Base-by-base conservation (phyloP, 2,329 filamentous ascomycete species). In the Aspergillus quadrilineatus region DNA sequence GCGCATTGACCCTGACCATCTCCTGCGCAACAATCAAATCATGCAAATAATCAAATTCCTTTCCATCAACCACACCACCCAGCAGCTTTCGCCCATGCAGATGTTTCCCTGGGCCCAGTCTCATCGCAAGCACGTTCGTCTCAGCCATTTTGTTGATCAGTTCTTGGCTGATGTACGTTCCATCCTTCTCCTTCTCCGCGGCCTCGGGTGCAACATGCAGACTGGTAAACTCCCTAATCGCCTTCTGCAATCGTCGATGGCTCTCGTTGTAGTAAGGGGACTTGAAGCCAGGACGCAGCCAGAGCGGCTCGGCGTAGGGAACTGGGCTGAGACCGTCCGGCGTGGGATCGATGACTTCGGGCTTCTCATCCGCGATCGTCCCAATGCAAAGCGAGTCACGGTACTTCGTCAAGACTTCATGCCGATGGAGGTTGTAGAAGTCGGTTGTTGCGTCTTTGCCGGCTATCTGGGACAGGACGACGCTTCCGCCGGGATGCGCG, bases 381-480 rank as follows among this genome's bases (percentile, higher is more conserved):
- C 91, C 91, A 65, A 96, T 82, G 73, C 84, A 88, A 15, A 96
- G 82, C 66, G 84, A 80, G 46, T 81, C 77, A n/a, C 66, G 65
- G 79, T 95, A 95, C 73, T 92, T 92, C 59, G 86, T 79, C 9
- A 96, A 82, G n/a, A 95, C 89, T 75, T 96, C 91, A 65, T 96
- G 90, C 28, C 91, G 82, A 77, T 96, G 92, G 52, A 96, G 85
- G 79, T 95, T 95, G 83, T 95, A 96, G 75, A 95, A 96, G 55
- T 88, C 88, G 36, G 82, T 78, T 1, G 91, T 96, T 50, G 90
- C 90, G 69, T 96, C 91, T 63, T 85, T 82, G 60, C 91, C 91
- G 30, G 89, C 91, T 47, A 93, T 84, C 75, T 96, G 90, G 53
- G 84, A 82, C 37, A 95, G 84, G 26, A 95, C 90, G 43, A 89